phyloP scores from a whole-genome alignment of 2,329 filamentous ascomycete species.

The Pseudogymnoascus sp. region DNA sequence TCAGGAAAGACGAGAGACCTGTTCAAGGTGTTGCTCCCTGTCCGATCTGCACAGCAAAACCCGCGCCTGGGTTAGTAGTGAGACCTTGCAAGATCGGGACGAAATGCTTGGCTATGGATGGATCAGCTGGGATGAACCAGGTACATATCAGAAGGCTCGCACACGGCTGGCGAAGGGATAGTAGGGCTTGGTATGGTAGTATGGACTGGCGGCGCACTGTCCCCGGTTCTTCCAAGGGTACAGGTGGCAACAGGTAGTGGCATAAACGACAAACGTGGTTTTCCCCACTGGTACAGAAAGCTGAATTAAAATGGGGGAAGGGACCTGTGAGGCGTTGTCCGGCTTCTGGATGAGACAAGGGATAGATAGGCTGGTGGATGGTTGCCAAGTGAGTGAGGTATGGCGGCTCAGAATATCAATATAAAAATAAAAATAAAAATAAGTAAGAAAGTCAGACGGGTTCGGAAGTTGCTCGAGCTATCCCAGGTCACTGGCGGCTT shows the following conservation, averaged over 20 bases:
- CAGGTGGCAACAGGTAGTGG: no score
- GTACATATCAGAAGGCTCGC: neutral
- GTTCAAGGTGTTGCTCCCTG: neutral
- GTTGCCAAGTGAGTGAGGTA: neutral
- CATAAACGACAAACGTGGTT: neutral
- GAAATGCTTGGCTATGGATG: neutral
- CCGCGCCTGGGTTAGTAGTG: neutral
- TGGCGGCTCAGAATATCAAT: neutral
- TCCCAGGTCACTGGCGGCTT: neutral
- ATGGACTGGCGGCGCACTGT: neutral
- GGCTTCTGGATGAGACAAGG: neutral
- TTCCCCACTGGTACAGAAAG: neutral
- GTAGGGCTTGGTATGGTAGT: neutral
- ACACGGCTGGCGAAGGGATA: neutral
- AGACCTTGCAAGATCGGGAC: neutral
- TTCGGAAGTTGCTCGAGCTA: neutral
- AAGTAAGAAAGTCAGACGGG: neutral
- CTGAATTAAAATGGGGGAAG: neutral
- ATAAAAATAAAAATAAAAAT: constrained; percentile 2
- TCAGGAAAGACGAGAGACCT: neutral
- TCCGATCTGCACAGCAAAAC: neutral
- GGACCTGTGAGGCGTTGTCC: neutral
- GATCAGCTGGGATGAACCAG: neutral
- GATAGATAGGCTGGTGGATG: neutral
- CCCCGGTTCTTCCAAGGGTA: neutral